Evolutionary conservation across 2,329 filamentous ascomycete species (phyloP), one percentile per base, ranked within the genome.

Genomic region (Aspergillus fumigatus): DNA sequence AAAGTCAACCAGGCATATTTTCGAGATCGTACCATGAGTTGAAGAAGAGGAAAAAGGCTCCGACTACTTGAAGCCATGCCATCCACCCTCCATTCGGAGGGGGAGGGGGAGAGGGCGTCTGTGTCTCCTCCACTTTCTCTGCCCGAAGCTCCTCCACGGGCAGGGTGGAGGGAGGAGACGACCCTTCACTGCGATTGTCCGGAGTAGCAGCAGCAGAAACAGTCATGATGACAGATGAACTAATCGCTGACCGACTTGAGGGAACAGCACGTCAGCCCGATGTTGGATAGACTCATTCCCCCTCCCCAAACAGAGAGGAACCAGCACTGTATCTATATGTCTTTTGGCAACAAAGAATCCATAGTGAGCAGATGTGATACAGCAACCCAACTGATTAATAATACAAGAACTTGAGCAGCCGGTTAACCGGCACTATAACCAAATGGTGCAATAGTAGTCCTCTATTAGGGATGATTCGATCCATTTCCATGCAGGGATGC

Each of bases 11-110:
- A 47, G 21, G 43, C 0, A 26, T 35, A 6, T 7, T 14, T 14
- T 35, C 5, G 4, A 26, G 32, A 3, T 26, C 59, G 50, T 32
- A 66, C 64, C 65, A 67, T 3, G 59, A 62, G 27, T 66, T 67
- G 51, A 66, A 62, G 29, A 66, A 64, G 0, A 67, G 41, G 1
- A 66, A 62, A 25, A 67, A 62, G 1, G 65, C 60, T 1, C 63
- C 63, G 0, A 51, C 43, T 0, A 67, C 65, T 25, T 66, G 64
- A 0, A 65, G 45, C 65, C 65, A 67, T 7, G 59, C 62, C 1
- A 40, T 40, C 4, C 59, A n/a, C 4, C 65, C 64, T 35, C 65
- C 64, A 56, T 67, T 60, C 1, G 62, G 60, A 11, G 59, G 59
- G 1, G 51, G 47, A 17, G 35, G 26, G 17, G 49, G 21, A 11